These are phyloP conservation scores for Aspergillus indologenus DNA, from an alignment of 495 filamentous ascomycete genomes.

Conservation along the genomic window DNA sequence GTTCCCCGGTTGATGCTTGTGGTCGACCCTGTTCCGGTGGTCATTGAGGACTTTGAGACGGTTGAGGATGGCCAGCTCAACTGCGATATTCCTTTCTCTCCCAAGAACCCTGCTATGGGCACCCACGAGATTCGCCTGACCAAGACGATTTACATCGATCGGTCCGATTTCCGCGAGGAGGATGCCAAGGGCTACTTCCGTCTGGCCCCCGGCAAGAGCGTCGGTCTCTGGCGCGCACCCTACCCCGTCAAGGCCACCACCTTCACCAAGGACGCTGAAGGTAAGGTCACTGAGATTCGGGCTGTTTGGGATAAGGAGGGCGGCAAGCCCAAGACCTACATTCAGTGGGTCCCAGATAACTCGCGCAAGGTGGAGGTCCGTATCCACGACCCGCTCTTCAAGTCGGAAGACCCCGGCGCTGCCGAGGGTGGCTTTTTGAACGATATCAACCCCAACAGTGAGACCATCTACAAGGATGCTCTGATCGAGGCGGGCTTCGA, in stretches of 20 bases:
- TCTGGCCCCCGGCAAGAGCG: constrained; percentile 82
- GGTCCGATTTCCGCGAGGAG: constrained; percentile 83
- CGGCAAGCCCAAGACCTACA: constrained; percentile 68
- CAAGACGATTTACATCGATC: constrained; percentile 93
- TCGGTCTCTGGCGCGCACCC: constrained; percentile 81
- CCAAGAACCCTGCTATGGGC: constrained; percentile 30
- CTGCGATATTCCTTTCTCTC: constrained; percentile 61
- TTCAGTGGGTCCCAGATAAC: constrained; percentile 80
- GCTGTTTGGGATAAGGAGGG: constrained; percentile 16
- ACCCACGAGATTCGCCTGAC: constrained; percentile 54
- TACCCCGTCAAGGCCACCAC: constrained; percentile 72
- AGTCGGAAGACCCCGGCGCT: constrained; percentile 69
- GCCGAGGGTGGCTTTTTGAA: constrained; percentile 74
- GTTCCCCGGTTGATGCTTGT: constrained; percentile 84
- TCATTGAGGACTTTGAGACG: constrained; percentile 67
- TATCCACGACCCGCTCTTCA: constrained; percentile 81
- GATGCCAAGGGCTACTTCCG: constrained; percentile 89
- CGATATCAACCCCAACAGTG: constrained; percentile 82
- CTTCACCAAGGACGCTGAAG: constrained; percentile 60
- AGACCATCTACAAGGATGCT: constrained; percentile 72
- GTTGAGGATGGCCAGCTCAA: constrained; percentile 60
- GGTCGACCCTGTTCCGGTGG: constrained; percentile 65
- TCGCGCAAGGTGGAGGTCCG: constrained; percentile 77
- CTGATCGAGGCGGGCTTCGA: constrained; percentile 82
- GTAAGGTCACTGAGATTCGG: constrained; percentile 42